Percentiles rank a stretch among this genome's conserved stretches.
phyloP scores from a whole-genome alignment of 345 rosid species.

The Aethionema arabicum region DNA sequence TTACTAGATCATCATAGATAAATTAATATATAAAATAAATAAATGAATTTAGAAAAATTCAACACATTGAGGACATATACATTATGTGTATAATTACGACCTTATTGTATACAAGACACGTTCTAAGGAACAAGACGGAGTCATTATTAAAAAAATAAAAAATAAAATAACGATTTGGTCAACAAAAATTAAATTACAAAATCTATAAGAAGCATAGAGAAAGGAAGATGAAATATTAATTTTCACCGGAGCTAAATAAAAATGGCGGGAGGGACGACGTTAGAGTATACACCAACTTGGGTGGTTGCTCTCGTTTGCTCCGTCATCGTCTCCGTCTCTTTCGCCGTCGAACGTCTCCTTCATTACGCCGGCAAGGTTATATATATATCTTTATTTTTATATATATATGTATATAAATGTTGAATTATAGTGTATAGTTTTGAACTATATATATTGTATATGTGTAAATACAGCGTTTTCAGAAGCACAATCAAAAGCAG shows the following conservation, averaged over 20 bases:
- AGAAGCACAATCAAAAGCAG: conserved; percentile 57
- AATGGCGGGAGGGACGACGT: conserved; percentile 57
- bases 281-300: conserved; percentile 87
- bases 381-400: not conserved
- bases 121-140: conserved; percentile 5
- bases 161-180: conserved; percentile 11
- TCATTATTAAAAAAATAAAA: not conserved
- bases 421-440: not conserved
- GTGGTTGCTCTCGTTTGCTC: conserved; percentile 77
- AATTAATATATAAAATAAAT: too few species aligned
- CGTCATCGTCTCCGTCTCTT: conserved; percentile 70
- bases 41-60: too few species aligned
- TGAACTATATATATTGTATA: not conserved
- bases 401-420: not conserved
- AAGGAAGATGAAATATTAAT: conserved; percentile 19
- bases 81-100: not conserved
- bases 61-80: too few species aligned
- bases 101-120: conserved; percentile 2
- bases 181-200: not conserved
- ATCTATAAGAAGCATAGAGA: conserved; percentile 2
- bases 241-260: conserved; percentile 5
- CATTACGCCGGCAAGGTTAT: conserved; percentile 73
- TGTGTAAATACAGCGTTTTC: conserved; percentile 27
- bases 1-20: too few species aligned
- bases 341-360: conserved; percentile 60